Conservation (phyloP, 768 basidiomycete species). For the Butyriboletus loyo region DNA sequence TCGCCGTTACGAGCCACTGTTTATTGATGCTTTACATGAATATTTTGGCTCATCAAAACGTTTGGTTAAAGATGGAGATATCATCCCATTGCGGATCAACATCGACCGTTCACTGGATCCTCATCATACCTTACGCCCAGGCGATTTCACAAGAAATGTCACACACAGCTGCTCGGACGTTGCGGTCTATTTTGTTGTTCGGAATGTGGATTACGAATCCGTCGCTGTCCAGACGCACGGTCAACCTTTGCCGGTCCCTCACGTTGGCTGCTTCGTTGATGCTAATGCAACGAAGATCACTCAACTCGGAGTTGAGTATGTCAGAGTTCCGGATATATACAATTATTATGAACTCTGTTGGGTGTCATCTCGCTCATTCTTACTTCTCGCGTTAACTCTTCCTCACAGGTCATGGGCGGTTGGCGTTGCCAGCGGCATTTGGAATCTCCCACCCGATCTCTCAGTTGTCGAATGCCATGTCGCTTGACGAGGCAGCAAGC, state of each 20-base stretch:
- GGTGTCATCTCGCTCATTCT: constrained; percentile 10
- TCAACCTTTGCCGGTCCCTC: constrained; percentile 55
- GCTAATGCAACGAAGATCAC: constrained; percentile 66
- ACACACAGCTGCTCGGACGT: constrained; percentile 32
- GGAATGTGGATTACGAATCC: constrained; percentile 67
- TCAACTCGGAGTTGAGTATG: constrained; percentile 75
- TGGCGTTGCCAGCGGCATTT: not conserved
- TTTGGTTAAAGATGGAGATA: constrained; percentile 70
- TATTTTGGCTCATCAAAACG: constrained; percentile 56
- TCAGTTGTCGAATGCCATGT: constrained; percentile 57
- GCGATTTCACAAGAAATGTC: constrained; percentile 1
- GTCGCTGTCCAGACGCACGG: constrained; percentile 39
- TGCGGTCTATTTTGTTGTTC: constrained; percentile 74
- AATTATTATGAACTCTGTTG: constrained; percentile 52
- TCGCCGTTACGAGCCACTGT: constrained; percentile 58
- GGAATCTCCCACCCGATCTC: constrained; percentile 48
- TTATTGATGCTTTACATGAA: constrained; percentile 56
- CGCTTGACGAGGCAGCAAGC: constrained; percentile 52
- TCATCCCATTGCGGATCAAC: constrained; percentile 64
- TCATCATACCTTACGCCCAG: not conserved
- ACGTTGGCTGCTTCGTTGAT: constrained; percentile 87
- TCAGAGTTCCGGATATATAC: constrained; percentile 51
- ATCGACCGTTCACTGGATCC: constrained; percentile 40
- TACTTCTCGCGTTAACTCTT: constrained; percentile 1
- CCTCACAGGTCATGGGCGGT: constrained; percentile 20